Conservation (phyloP, 2,329 filamentous ascomycete genomes). For the Seiridium cupressi region DNA sequence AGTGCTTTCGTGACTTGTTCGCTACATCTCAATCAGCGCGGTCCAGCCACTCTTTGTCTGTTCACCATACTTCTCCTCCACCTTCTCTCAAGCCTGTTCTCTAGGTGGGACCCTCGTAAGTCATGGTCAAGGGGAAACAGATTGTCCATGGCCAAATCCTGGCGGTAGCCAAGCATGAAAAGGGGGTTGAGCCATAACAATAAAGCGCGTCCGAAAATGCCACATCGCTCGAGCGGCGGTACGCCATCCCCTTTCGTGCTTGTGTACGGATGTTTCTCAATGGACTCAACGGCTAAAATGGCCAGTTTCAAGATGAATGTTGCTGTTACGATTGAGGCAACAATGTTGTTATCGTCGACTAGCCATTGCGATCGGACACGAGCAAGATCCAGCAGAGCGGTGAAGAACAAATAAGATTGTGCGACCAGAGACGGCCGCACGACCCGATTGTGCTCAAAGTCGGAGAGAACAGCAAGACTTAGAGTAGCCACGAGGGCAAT, state of each 20-base stretch:
- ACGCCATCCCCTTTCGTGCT: not conserved
- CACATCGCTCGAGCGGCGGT: not conserved
- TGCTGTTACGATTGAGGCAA: not conserved
- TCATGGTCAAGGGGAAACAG: not conserved
- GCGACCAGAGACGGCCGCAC: not conserved
- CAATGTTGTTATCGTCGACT: not conserved
- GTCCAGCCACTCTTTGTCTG: not conserved
- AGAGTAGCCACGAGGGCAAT: constrained; percentile 1
- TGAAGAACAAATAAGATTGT: not conserved
- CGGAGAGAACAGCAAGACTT: not conserved
- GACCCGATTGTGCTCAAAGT: not conserved
- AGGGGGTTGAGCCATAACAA: constrained; percentile 3
- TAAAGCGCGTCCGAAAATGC: constrained; percentile 4
- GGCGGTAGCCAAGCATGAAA: not conserved
- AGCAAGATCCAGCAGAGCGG: not conserved
- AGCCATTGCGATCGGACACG: constrained; percentile 3
- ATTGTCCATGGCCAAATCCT: not conserved
- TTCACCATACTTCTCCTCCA: not conserved
- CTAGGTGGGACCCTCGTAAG: not conserved
- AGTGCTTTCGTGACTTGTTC: constrained; percentile 3
- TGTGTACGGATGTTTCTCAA: not conserved
- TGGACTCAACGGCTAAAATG: not conserved
- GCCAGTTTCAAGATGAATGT: not conserved
- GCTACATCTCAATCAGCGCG: not conserved
- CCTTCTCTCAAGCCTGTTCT: not conserved